Percentiles rank a stretch among this genome's conserved stretches.
These are phyloP conservation scores for Aspergillus cristatus DNA, from an alignment of 495 filamentous ascomycete species.

Conservation along the genomic window DNA sequence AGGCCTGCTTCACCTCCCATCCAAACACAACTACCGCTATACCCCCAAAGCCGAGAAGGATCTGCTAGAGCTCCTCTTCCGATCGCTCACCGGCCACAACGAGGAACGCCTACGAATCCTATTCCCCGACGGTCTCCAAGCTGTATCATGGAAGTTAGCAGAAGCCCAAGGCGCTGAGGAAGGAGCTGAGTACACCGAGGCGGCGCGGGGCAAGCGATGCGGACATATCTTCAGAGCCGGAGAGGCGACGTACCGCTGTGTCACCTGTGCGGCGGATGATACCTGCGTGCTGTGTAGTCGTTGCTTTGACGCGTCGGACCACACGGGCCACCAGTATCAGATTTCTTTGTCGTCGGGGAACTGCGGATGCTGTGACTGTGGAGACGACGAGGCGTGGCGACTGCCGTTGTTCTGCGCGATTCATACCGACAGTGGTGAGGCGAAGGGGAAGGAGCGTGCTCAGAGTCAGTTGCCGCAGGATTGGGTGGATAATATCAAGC, in stretches of 20 bases:
- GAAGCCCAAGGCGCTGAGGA: conserved; percentile 86
- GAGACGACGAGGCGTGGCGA: conserved; percentile 89
- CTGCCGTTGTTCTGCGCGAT: conserved; percentile 85
- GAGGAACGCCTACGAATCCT: conserved; percentile 63
- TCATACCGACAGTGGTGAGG: conserved; percentile 56
- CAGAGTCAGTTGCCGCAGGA: conserved; percentile 56
- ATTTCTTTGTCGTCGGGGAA: conserved; percentile 80
- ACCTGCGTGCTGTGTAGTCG: conserved; percentile 80
- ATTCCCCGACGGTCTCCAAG: conserved; percentile 66
- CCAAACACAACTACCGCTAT: conserved; percentile 62
- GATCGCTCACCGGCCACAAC: conserved; percentile 66
- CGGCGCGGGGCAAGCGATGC: conserved; percentile 87
- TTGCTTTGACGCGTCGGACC: conserved; percentile 93
- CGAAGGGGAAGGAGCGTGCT: conserved; percentile 55
- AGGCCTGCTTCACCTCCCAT: conserved; percentile 62
- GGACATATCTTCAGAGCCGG: conserved; percentile 92
- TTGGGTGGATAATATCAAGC: conserved; percentile 61
- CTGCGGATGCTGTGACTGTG: conserved; percentile 94
- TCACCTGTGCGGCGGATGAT: conserved; percentile 82
- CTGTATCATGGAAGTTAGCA: conserved; percentile 61
- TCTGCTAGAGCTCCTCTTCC: conserved; percentile 72
- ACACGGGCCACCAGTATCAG: conserved; percentile 85
- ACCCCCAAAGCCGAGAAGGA: conserved; percentile 54
- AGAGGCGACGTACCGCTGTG: conserved; percentile 88
- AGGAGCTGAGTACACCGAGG: conserved; percentile 89